Evolutionary conservation across 2,329 filamentous ascomycete genomes (phyloP).

Genomic region (Alternaria brassicicola): DNA sequence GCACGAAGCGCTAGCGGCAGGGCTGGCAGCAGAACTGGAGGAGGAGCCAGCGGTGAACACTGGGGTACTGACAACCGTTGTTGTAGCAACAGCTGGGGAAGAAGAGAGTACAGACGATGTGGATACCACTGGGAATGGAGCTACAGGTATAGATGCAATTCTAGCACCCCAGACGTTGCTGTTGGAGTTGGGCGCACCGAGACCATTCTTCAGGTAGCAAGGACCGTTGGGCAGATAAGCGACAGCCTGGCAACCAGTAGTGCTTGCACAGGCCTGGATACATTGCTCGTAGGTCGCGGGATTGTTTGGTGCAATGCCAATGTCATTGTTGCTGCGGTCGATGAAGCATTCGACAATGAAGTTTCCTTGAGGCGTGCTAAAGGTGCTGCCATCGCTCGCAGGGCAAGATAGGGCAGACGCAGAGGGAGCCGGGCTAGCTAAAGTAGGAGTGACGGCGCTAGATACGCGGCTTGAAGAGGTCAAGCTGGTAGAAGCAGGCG

Average conservation of each 20-base stretch:
- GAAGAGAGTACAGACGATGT: neutral
- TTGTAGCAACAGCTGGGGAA: neutral
- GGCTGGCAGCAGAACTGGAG: neutral
- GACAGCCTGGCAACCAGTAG: slow-evolving; percentile 9
- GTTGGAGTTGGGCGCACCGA: slow-evolving; percentile 12
- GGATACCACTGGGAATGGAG: neutral
- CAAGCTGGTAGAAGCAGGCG: neutral
- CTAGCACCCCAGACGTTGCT: slow-evolving; percentile 17
- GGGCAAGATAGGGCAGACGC: slow-evolving; percentile 12
- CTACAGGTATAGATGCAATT: neutral
- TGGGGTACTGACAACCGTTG: neutral
- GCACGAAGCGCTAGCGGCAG: slow-evolving; percentile 10
- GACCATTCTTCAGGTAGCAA: slow-evolving; percentile 17
- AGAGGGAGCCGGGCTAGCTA: neutral
- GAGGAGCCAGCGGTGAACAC: neutral
- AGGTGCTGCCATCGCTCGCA: slow-evolving; percentile 7
- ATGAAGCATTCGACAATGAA: slow-evolving; percentile 21
- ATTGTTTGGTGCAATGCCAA: slow-evolving; percentile 4
- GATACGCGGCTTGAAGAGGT: neutral
- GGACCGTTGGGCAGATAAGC: slow-evolving; percentile 20
- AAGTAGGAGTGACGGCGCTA: neutral
- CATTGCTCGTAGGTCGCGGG: slow-evolving; percentile 8
- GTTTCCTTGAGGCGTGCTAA: slow-evolving; percentile 10
- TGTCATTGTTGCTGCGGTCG: slow-evolving; percentile 11
- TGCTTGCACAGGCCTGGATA: slow-evolving; percentile 10